Evolutionary conservation across 495 filamentous ascomycete genomes (phyloP).

Genomic region (Neurospora sp.): DNA sequence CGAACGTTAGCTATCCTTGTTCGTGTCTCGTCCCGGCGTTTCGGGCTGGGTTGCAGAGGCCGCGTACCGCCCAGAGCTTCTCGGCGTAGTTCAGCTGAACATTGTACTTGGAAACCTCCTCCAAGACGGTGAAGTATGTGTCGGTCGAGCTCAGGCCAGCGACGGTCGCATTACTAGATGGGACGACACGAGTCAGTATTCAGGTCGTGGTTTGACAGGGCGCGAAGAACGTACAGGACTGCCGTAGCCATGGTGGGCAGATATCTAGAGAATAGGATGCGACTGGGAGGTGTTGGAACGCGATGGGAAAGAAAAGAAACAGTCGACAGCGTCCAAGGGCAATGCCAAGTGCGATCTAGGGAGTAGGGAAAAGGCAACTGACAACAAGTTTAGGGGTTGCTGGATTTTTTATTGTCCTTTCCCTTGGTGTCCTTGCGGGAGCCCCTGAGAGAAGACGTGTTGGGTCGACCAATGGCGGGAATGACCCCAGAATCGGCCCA

Average conservation of each 20-base stretch:
- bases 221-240: slow-evolving; percentile 22
- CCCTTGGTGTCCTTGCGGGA: background rate
- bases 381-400: slow-evolving; percentile 8
- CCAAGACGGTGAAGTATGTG: slow-evolving; percentile 72
- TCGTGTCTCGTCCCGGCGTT: background rate
- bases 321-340: background rate
- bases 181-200: slow-evolving; percentile 24
- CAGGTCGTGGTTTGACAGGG: background rate
- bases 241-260: slow-evolving; percentile 28
- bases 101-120: slow-evolving; percentile 81
- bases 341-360: slow-evolving; percentile 7
- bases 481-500: slow-evolving; percentile 24
- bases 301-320: slow-evolving; percentile 4
- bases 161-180: slow-evolving; percentile 36
- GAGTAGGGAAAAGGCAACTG: slow-evolving; percentile 5
- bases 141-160: slow-evolving; percentile 39
- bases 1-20: background rate
- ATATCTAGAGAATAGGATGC: background rate
- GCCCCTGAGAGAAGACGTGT: slow-evolving; percentile 3
- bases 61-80: slow-evolving; percentile 75
- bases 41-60: slow-evolving; percentile 2
- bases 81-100: slow-evolving; percentile 77
- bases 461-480: slow-evolving; percentile 6
- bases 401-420: slow-evolving; percentile 16
- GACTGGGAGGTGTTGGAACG: background rate